Evolutionary conservation across 345 rosid species (phyloP), one percentile per base, ranked within the genome.

Genomic region (Eucalyptus regnans): DNA sequence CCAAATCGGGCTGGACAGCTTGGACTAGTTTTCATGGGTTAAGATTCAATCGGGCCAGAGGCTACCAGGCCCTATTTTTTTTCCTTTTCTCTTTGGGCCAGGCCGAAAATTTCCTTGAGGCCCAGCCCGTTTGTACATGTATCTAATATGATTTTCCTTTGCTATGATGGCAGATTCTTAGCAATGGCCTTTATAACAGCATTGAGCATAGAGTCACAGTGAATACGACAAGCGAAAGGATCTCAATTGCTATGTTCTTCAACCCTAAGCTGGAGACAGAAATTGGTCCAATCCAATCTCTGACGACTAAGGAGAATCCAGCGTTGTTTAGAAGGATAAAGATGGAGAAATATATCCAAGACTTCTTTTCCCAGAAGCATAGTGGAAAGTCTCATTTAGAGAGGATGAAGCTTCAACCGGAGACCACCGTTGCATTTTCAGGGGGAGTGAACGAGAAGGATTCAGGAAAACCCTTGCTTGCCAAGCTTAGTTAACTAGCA

Each of bases 141-240:
- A 5, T 68, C 12, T 66, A n/a, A 68, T 37, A 33, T 33, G 80
- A 68, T 68, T 68, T 68, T 37, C 80, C 12, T 33, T 68, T 33
- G 44, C 80, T 29, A 27, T 14, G 22, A 44, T 23, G 9, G 52
- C 80, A 90, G 91, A 88, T 86, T 16, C n/a, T 90, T 22, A 89
- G 87, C 44, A 90, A 89, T 71, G 93, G 90, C n/a, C 15, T 76
- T n/a, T 91, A 89, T 29, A 66, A 37, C 2, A 90, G 93, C 87
- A 33, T 87, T 15, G 93, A 90, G 88, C 90, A 84, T 29, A 86
- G 88, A 29, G 90, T 49, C 41, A 87, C 84, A 1, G 90, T 88
- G 51, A 90, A 89, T 71, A 12, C 88, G 1, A 56, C 17, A 10
- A 87, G 25, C 3, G 90, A 90, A 87, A 87, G 90, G 83, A 20